phyloP scores from a whole-genome alignment of 169 alveolate genomes.

The Babesia caballi region DNA sequence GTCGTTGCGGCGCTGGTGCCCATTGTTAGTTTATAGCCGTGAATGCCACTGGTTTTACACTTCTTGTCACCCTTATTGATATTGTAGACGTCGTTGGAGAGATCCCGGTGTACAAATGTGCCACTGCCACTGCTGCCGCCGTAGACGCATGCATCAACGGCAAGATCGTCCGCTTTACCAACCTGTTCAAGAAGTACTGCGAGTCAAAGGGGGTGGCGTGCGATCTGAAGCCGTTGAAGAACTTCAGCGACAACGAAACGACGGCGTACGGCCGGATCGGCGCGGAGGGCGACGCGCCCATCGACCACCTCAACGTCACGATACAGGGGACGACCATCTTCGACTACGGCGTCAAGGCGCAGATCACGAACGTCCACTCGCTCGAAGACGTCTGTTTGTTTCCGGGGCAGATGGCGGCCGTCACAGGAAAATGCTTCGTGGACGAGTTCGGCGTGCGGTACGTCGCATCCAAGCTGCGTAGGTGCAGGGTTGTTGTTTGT shows the following conservation, averaged over 20 bases:
- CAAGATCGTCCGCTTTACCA: constrained; percentile 50
- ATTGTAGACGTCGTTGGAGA: neutral
- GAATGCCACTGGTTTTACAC: neutral
- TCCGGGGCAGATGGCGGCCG: constrained; percentile 71
- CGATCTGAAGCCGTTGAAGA: constrained; percentile 55
- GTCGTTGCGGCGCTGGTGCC: too few relatives aligned
- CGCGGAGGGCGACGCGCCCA: constrained; percentile 49
- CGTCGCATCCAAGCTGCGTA: constrained; percentile 48
- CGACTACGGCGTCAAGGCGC: constrained; percentile 62
- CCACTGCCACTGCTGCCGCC: constrained; percentile 22
- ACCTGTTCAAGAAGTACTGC: constrained; percentile 53
- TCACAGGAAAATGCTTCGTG: constrained; percentile 52
- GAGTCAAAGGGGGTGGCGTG: constrained; percentile 42
- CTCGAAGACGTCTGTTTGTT: constrained; percentile 52
- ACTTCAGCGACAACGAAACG: constrained; percentile 50
- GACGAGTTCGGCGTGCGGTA: constrained; percentile 61
- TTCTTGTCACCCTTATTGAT: neutral
- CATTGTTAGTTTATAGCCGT: neutral
- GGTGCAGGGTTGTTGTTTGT: neutral
- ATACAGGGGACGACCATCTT: constrained; percentile 54
- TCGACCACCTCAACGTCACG: constrained; percentile 53
- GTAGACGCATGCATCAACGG: constrained; percentile 50
- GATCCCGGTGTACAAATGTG: constrained; percentile 47
- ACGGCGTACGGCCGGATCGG: constrained; percentile 64
- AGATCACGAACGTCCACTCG: constrained; percentile 37